Conservation (phyloP, 2,329 filamentous ascomycete species). For the Ophiocordyceps camponoti-floridani region DNA sequence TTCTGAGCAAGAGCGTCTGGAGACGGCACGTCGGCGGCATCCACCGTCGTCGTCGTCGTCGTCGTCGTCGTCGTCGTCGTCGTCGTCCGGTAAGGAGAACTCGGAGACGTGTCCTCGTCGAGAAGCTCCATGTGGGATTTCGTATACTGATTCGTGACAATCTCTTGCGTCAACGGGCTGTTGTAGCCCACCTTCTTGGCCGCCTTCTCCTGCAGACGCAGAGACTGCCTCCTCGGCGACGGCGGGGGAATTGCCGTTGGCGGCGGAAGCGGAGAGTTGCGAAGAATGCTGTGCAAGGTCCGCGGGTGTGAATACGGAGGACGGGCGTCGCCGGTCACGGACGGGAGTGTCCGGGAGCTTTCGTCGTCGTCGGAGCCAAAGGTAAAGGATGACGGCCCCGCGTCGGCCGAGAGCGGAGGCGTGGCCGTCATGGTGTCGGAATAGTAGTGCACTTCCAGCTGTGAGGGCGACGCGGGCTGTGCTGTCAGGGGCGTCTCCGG, state of each 20-base stretch:
- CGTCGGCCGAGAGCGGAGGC: conserved; percentile 36
- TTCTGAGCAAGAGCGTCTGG: background rate
- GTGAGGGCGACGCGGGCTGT: conserved; percentile 28
- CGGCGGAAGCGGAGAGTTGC: conserved; percentile 45
- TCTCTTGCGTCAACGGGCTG: conserved; percentile 44
- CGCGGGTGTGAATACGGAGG: conserved; percentile 39
- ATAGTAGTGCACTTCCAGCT: conserved; percentile 23
- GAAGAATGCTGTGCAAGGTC: conserved; percentile 43
- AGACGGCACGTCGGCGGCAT: conserved; percentile 23
- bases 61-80: too few relatives aligned
- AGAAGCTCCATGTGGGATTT: conserved; percentile 47
- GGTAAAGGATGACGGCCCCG: conserved; percentile 23
- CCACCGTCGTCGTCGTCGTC: too few relatives aligned
- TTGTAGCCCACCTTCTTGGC: conserved; percentile 42
- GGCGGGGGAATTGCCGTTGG: conserved; percentile 28
- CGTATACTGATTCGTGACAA: conserved; percentile 42
- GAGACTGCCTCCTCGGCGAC: conserved; percentile 35
- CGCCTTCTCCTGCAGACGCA: conserved; percentile 34
- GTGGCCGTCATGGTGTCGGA: conserved; percentile 42
- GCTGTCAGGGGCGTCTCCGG: conserved; percentile 37
- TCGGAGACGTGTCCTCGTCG: conserved; percentile 35
- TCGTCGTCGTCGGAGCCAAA: conserved; percentile 21
- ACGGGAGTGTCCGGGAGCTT: conserved; percentile 2
- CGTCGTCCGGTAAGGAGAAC: conserved; percentile 12
- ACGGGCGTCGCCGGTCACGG: background rate